phyloP scores from a whole-genome alignment of 1,284 basidiomycete genomes.

The Boletus semigastroideus region DNA sequence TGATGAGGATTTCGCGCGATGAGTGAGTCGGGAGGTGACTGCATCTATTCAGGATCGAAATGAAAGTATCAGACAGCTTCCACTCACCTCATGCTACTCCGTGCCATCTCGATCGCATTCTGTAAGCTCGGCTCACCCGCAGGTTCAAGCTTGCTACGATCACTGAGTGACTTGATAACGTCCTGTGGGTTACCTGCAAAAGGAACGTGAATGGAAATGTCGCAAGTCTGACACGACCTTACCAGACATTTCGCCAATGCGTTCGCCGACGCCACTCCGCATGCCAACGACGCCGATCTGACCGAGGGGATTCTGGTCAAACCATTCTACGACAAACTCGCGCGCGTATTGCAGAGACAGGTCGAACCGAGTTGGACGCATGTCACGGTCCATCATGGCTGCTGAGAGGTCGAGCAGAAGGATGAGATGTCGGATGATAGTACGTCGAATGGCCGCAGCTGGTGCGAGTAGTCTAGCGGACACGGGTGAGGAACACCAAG shows the following conservation, averaged over 20 bases:
- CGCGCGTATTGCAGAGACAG: slow-evolving; percentile 86
- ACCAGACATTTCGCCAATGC: slow-evolving; percentile 89
- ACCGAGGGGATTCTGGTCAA: slow-evolving; percentile 99
- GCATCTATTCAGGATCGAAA: slow-evolving; percentile 6
- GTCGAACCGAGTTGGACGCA: slow-evolving; percentile 92
- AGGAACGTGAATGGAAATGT: slow-evolving; percentile 1
- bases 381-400: slow-evolving; percentile 94
- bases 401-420: slow-evolving; percentile 88
- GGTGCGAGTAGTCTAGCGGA: slow-evolving; percentile 68
- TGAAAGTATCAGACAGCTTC: slow-evolving; percentile 15
- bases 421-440: slow-evolving; percentile 94
- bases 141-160: slow-evolving; percentile 88
- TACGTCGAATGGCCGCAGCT: slow-evolving; percentile 84
- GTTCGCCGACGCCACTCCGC: slow-evolving; percentile 84
- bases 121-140: slow-evolving; percentile 93
- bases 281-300: slow-evolving; percentile 94
- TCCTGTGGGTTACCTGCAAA: slow-evolving; percentile 89
- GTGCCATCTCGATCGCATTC: slow-evolving; percentile 95
- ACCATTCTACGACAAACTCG: slow-evolving; percentile 95
- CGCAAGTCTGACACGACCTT: slow-evolving; percentile 21
- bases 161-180: slow-evolving; percentile 81
- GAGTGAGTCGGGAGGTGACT: slow-evolving; percentile 96
- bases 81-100: slow-evolving; percentile 79
- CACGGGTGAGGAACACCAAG: slow-evolving; percentile 6
- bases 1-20: slow-evolving; percentile 89